These are phyloP conservation scores for Neurospora sp. DNA, from an alignment of 2,329 filamentous ascomycete species.

Conservation along the genomic window DNA sequence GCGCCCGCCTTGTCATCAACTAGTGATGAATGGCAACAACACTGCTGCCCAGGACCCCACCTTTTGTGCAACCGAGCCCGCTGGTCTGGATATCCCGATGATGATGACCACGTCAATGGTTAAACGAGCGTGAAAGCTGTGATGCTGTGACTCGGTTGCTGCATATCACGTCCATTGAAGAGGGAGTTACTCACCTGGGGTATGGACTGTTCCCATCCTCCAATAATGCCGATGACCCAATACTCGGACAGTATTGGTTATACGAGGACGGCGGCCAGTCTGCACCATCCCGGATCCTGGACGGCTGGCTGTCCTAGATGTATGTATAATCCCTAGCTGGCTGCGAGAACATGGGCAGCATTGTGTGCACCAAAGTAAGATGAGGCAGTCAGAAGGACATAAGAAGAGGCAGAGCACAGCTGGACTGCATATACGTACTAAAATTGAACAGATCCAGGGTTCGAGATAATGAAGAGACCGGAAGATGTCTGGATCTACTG, in stretches of 20 bases:
- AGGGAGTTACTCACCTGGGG: neutral
- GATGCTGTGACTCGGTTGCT: neutral
- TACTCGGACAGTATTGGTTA: neutral
- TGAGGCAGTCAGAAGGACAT: neutral
- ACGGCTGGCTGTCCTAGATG: neutral
- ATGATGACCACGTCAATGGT: neutral
- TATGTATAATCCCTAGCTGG: neutral
- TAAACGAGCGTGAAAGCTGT: neutral
- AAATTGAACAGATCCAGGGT: neutral
- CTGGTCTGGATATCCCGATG: neutral
- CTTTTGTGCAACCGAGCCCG: neutral
- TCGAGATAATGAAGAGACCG: neutral
- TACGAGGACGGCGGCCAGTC: neutral
- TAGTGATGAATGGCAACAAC: neutral
- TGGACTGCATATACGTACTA: neutral
- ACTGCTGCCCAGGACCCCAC: neutral
- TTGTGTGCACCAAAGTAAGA: neutral
- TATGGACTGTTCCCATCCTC: neutral
- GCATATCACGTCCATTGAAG: neutral
- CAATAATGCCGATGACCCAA: neutral
- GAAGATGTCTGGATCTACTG: neutral
- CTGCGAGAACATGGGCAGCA: neutral
- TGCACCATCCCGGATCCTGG: neutral
- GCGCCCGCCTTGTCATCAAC: neutral
- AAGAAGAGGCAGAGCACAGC: neutral